phyloP scores from a whole-genome alignment of 176 grass and related monocot genomes.

The Avena sativa region DNA sequence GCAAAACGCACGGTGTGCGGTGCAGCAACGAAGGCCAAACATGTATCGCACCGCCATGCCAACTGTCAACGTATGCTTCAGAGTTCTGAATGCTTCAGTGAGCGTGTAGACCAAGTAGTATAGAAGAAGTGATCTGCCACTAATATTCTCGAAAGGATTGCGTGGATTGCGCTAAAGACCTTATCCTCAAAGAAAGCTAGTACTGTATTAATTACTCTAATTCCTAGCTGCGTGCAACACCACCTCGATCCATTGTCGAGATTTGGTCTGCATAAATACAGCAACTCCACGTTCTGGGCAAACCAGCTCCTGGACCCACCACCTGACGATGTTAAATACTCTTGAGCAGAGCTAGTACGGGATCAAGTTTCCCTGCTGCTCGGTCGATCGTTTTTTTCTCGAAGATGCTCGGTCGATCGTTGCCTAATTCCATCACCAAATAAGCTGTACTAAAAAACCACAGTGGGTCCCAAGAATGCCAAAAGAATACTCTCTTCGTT shows the following conservation, averaged over 20 bases:
- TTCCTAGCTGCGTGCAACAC: not conserved
- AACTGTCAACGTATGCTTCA: not conserved
- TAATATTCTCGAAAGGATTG: too few relatives aligned
- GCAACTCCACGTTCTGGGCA: constrained; percentile 34
- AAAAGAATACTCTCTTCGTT: too few relatives aligned
- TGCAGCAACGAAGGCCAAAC: not conserved
- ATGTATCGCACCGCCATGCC: not conserved
- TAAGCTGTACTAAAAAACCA: too few relatives aligned
- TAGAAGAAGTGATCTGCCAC: not conserved
- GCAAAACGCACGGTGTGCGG: too few relatives aligned
- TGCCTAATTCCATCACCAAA: too few relatives aligned
- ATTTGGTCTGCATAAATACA: not conserved
- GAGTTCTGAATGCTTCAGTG: not conserved
- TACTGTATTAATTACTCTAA: not conserved
- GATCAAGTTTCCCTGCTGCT: too few relatives aligned
- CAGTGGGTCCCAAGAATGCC: too few relatives aligned
- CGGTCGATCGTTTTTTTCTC: too few relatives aligned
- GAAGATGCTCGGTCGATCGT: too few relatives aligned
- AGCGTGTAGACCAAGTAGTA: not conserved
- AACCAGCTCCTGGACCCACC: too few relatives aligned
- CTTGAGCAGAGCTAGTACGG: too few relatives aligned
- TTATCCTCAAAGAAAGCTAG: constrained; percentile 19
- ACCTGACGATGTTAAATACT: too few relatives aligned
- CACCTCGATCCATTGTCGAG: constrained; percentile 1
- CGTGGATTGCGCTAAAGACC: not conserved